Conservation (phyloP, 2,329 filamentous ascomycete species). For the Xylariaceae sp. region DNA sequence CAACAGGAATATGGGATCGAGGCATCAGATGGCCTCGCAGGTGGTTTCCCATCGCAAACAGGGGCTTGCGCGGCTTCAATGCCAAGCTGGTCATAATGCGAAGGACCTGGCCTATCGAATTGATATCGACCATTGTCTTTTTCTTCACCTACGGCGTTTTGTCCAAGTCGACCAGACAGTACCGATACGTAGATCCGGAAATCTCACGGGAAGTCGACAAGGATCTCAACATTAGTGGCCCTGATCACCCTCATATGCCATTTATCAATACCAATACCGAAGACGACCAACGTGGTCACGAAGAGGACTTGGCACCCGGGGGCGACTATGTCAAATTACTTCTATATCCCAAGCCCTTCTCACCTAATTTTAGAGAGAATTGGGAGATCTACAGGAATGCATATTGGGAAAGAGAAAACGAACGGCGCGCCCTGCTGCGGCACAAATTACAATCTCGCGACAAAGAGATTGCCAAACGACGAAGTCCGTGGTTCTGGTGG, state of each 20-base stretch:
- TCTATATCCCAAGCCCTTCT: conserved; percentile 90
- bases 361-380: conserved; percentile 88
- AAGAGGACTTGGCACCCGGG: conserved; percentile 85
- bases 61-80: conserved; percentile 88
- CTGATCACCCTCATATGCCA: conserved; percentile 37
- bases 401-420: conserved; percentile 97
- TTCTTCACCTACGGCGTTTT: conserved; percentile 73
- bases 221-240: conserved; percentile 47
- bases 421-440: conserved; percentile 71
- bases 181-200: conserved; percentile 70
- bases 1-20: conserved; percentile 92
- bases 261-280: conserved; percentile 39
- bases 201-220: conserved; percentile 58
- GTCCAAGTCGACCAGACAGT: conserved; percentile 64
- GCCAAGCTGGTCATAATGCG: conserved; percentile 90
- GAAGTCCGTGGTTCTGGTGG: conserved; percentile 82
- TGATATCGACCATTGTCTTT: conserved; percentile 68
- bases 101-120: conserved; percentile 76
- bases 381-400: conserved; percentile 94
- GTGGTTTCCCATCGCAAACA: conserved; percentile 86
- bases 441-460: conserved; percentile 66
- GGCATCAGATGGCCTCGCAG: conserved; percentile 90
- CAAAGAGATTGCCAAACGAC: conserved; percentile 61
- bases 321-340: conserved; percentile 91
- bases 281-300: conserved; percentile 64